Evolutionary conservation across 164 flowering plant genomes (phyloP), one percentile per base, ranked within the genome.

Genomic region (Litsea cubeba): DNA sequence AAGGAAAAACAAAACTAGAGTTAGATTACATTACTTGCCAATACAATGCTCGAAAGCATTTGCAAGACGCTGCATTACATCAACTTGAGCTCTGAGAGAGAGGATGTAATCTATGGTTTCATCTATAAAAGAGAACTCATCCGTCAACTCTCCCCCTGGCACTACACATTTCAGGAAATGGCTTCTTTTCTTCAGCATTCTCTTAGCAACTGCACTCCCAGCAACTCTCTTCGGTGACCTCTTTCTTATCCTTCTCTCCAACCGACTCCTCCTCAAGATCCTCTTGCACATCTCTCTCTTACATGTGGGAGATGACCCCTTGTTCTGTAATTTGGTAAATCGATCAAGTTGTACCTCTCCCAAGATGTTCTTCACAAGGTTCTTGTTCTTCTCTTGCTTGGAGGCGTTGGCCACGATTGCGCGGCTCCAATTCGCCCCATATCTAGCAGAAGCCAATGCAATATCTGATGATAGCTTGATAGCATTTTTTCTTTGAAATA

Each of bases 31-130:
- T 84, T 82, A 82, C 66, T 79, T 76, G 75, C 22, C 12, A 51
- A 57, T 76, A 4, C 74, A 50, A 28, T 57, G 74, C 74, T 78
- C 76, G 6, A 80, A 76, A 25, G 82, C 88, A 77, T 65, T 77
- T 28, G 85, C 86, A 64, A 91, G 74, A 72, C 71, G 80, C 32
- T 84, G 76, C 98, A 90, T 94, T 62, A 91, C 94, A 83, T 88
- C 91, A 25, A 91, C 88, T 74, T 90, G 95, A 77, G 89, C 90
- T 73, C 74, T 77, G 20, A 94, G 89, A 58, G 90, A 82, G 10
- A 81, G 22, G 2, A 94, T 83, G 74, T 94, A 94, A 74, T 90
- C 97, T 68, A 90, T 82, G 79, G 97, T 85, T 84, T 94, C 98
- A 63, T 83, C 83, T 24, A 90, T 74, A 75, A 87, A 79, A 74